A percentile compares a stretch with the other conserved stretches of the same genome.
Conservation (phyloP, 208 protist species). For the Acanthamoeba pearcei region DNA sequence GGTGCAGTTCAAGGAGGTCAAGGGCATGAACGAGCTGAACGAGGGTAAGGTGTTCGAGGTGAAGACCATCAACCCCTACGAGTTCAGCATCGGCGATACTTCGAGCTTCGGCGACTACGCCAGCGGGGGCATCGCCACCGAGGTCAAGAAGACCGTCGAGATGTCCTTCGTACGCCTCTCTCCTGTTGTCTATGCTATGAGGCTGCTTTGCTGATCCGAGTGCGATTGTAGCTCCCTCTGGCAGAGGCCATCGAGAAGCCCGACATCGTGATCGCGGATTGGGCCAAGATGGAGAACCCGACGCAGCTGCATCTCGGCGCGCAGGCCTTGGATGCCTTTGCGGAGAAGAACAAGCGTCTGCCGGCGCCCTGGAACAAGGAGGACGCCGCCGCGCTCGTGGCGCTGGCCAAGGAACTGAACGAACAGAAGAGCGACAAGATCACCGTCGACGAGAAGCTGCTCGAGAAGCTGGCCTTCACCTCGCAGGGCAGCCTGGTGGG, state of each 20-base stretch:
- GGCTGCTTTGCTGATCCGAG: background rate
- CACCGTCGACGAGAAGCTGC: conserved; percentile 75
- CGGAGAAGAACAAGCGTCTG: conserved; percentile 12
- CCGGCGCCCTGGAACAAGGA: conserved; percentile 77
- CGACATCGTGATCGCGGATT: conserved; percentile 83
- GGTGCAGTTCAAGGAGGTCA: conserved; percentile 89
- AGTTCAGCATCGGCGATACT: conserved; percentile 87
- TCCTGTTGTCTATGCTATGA: background rate
- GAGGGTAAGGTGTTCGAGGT: conserved; percentile 15
- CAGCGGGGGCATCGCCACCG: conserved; percentile 83
- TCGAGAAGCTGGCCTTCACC: conserved; percentile 79
- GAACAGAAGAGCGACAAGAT: background rate
- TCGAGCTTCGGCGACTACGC: conserved; percentile 76
- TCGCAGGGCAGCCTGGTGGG: conserved; percentile 82
- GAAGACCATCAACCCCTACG: conserved; percentile 80
- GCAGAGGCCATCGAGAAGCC: conserved; percentile 50
- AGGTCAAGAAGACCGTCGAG: conserved; percentile 84
- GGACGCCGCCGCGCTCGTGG: conserved; percentile 70
- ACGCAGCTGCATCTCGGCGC: conserved; percentile 76
- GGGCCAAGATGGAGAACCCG: conserved; percentile 87
- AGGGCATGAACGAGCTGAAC: conserved; percentile 84
- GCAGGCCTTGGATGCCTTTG: conserved; percentile 44
- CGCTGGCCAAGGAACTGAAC: conserved; percentile 67
- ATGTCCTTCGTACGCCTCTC: conserved; percentile 79
- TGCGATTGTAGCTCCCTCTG: conserved; percentile 3